Conservation (phyloP, 129 eudicot genomes). For the Gnaphalium uliginosum region DNA sequence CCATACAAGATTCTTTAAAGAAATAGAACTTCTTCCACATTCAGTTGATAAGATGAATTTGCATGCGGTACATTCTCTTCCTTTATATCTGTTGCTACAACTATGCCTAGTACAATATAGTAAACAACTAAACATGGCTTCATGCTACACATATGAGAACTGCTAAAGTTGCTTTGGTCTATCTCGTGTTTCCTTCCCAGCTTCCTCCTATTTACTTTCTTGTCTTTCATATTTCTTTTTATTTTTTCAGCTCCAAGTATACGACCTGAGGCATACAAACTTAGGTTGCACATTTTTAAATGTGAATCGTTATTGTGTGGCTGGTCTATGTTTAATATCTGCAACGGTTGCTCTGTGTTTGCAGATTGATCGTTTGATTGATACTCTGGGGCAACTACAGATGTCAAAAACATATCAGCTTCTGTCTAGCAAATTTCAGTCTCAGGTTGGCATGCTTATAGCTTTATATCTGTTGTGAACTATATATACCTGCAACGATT, state of each 20-base stretch:
- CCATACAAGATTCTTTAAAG: conserved; percentile 47
- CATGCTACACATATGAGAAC: not conserved
- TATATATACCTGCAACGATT: conserved; percentile 5
- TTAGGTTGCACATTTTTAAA: not conserved
- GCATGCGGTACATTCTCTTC: conserved; percentile 45
- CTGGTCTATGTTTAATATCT: conserved; percentile 5
- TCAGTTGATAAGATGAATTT: conserved; percentile 49
- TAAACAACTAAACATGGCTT: not conserved
- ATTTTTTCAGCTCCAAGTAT: conserved; percentile 12
- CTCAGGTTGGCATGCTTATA: conserved; percentile 47
- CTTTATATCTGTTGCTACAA: conserved; percentile 8
- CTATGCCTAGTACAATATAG: not conserved
- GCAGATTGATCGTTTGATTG: conserved; percentile 63
- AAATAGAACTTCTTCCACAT: conserved; percentile 42
- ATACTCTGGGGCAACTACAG: conserved; percentile 49
- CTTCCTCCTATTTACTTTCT: not conserved
- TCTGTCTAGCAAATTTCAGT: conserved; percentile 41
- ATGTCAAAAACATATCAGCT: conserved; percentile 54
- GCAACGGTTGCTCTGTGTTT: conserved; percentile 11
- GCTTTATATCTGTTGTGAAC: not conserved
- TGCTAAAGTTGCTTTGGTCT: not conserved
- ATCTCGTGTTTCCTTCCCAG: not conserved
- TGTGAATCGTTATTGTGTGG: conserved; percentile 4
- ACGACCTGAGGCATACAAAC: not conserved
- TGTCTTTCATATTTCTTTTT: not conserved